Conservation (phyloP, 2,329 filamentous ascomycete species). For the Pezizomycotina sp. region DNA sequence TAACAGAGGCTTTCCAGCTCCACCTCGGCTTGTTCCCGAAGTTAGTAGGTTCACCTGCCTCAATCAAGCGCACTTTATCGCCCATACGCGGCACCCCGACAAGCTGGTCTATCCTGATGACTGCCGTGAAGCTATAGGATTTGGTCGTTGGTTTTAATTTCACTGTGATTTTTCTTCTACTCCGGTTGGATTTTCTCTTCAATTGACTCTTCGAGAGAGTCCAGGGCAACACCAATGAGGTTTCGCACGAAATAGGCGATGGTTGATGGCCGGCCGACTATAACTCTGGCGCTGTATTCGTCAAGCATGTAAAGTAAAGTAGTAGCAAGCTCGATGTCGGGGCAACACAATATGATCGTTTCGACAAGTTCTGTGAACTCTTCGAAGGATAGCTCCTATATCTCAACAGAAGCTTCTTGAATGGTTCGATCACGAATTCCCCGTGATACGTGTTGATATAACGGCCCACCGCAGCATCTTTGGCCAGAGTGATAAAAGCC, state of each 20-base stretch:
- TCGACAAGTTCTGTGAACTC: conserved; percentile 27
- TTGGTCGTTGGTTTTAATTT: conserved; percentile 5
- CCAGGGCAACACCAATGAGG: conserved; percentile 29
- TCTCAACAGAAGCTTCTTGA: conserved; percentile 24
- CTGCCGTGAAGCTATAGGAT: conserved; percentile 3
- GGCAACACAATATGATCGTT: conserved; percentile 26
- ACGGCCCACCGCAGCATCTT: too few species aligned
- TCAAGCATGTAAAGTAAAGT: conserved; percentile 29
- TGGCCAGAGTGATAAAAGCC: too few species aligned
- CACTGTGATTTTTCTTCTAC: too few species aligned
- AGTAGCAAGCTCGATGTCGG: conserved; percentile 27
- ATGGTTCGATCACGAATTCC: conserved; percentile 25
- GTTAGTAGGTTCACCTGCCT: conserved; percentile 28
- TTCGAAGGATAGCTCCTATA: conserved; percentile 24
- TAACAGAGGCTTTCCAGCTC: too few species aligned
- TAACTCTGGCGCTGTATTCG: conserved; percentile 25
- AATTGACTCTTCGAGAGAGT: conserved; percentile 30
- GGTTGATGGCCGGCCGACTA: conserved; percentile 24
- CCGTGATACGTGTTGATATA: too few species aligned
- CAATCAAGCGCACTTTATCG: conserved; percentile 28
- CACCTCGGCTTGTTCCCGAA: conserved; percentile 23
- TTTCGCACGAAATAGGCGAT: conserved; percentile 27
- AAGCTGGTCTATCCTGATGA: conserved; percentile 8
- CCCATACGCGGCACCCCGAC: conserved; percentile 4
- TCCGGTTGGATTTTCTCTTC: conserved; percentile 4